Conservation (phyloP, 768 basidiomycete genomes). For the Glaciozyma martinii region DNA sequence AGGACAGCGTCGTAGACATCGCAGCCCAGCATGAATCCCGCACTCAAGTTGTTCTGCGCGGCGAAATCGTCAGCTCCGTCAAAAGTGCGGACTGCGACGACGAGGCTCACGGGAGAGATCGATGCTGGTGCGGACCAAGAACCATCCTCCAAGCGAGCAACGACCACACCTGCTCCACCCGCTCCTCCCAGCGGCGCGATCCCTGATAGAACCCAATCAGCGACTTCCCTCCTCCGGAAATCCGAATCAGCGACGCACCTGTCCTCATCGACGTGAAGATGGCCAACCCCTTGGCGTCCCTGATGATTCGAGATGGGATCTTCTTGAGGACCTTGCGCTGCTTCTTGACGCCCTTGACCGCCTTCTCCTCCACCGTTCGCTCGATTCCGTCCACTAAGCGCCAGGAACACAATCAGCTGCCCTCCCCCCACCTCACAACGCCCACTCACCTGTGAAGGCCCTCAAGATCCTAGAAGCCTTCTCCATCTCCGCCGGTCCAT, state of each 20-base stretch:
- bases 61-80: too few species aligned
- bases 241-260: not conserved
- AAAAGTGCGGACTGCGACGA: too few species aligned
- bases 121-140: slow-evolving; percentile 35
- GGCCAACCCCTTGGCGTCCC: slow-evolving; percentile 22
- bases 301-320: slow-evolving; percentile 32
- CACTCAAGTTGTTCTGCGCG: slow-evolving; percentile 29
- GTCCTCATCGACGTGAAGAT: slow-evolving; percentile 34
- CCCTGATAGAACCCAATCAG: not conserved
- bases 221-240: too few species aligned
- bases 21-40: slow-evolving; percentile 31
- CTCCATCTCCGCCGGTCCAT: slow-evolving; percentile 26
- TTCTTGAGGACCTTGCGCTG: slow-evolving; percentile 29
- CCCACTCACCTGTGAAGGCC: slow-evolving; percentile 30
- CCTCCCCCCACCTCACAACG: not conserved
- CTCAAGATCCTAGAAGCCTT: slow-evolving; percentile 34
- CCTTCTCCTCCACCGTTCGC: not conserved
- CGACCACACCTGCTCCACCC: slow-evolving; percentile 17
- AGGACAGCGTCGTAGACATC: slow-evolving; percentile 32
- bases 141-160: slow-evolving; percentile 22
- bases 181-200: slow-evolving; percentile 19
- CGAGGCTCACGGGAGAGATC: slow-evolving; percentile 20
- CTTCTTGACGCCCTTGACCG: slow-evolving; percentile 14
- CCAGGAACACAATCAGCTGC: too few species aligned
- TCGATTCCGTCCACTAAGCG: slow-evolving; percentile 11